Conservation (phyloP, 2,329 filamentous ascomycete species). For the Metarhizium humberi region DNA sequence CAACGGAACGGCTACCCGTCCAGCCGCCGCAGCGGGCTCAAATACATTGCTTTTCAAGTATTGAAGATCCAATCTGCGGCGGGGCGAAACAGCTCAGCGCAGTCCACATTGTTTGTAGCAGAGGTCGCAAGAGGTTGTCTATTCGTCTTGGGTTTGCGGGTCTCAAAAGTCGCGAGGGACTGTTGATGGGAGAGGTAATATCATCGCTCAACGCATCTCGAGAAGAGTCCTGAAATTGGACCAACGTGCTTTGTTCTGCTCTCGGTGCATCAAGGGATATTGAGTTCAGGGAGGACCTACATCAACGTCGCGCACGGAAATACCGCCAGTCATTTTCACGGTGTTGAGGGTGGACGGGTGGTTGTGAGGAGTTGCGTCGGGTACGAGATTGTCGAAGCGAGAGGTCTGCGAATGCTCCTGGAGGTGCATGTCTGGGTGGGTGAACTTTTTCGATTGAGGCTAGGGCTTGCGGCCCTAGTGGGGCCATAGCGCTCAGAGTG, state of each 20-base stretch:
- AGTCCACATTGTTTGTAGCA: background rate
- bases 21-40: background rate
- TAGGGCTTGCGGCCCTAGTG: constrained; percentile 26
- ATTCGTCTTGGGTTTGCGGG: constrained; percentile 1
- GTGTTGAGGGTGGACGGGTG: constrained; percentile 28
- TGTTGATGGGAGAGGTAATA: background rate
- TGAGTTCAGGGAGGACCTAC: constrained; percentile 43
- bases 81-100: background rate
- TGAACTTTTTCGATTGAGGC: constrained; percentile 14
- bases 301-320: constrained; percentile 79
- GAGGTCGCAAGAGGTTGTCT: background rate
- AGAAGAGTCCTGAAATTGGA: background rate
- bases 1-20: background rate
- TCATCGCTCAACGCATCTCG: background rate
- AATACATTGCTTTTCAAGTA: background rate
- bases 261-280: background rate
- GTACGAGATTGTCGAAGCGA: constrained; percentile 21
- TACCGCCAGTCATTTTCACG: constrained; percentile 70
- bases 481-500: constrained; percentile 8
- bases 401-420: constrained; percentile 9
- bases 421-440: constrained; percentile 8
- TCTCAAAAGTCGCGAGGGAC: constrained; percentile 2
- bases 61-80: background rate
- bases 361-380: constrained; percentile 17
- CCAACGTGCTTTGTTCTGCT: background rate